These are phyloP conservation scores for Myriosclerotinia curreyana DNA, from an alignment of 2,329 filamentous ascomycete species.

Conservation along the genomic window DNA sequence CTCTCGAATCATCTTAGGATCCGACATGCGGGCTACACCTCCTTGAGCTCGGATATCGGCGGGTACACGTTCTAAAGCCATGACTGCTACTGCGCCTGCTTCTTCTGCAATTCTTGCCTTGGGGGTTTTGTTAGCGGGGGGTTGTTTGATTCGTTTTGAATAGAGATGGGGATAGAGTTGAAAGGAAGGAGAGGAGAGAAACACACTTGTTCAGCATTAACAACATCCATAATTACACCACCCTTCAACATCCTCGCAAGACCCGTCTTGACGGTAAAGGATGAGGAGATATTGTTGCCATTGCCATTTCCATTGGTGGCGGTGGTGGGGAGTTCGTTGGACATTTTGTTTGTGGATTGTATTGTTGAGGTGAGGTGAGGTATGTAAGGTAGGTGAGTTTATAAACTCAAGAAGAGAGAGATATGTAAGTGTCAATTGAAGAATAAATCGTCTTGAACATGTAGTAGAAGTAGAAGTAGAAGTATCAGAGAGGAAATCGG, in stretches of 20 bases:
- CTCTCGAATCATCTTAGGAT: conserved; percentile 89
- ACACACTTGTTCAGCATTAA: conserved; percentile 75
- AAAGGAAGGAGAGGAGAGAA: background rate
- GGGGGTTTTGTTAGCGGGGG: conserved; percentile 14
- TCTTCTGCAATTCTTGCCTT: conserved; percentile 95
- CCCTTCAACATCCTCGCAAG: conserved; percentile 98
- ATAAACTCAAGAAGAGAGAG: background rate
- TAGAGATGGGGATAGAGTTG: background rate
- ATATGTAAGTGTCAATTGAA: background rate
- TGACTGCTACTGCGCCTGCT: conserved; percentile 91
- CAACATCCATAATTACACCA: conserved; percentile 99
- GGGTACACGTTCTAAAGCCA: conserved; percentile 96
- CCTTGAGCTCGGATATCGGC: conserved; percentile 92
- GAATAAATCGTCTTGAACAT: background rate
- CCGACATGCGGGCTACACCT: conserved; percentile 95
- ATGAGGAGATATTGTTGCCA: conserved; percentile 27
- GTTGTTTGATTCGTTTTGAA: conserved; percentile 19
- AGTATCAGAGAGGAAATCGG: no score
- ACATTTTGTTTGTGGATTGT: conserved; percentile 35
- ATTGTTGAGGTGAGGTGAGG: conserved; percentile 24
- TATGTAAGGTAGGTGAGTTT: conserved; percentile 31
- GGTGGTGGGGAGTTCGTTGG: conserved; percentile 46
- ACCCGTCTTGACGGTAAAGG: conserved; percentile 90
- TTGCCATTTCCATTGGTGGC: conserved; percentile 31
- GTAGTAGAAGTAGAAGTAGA: no score